A percentile compares a stretch with the other conserved stretches of the same genome.
Conservation (phyloP, 2,329 filamentous ascomycete species). For the Graphium sp. region DNA sequence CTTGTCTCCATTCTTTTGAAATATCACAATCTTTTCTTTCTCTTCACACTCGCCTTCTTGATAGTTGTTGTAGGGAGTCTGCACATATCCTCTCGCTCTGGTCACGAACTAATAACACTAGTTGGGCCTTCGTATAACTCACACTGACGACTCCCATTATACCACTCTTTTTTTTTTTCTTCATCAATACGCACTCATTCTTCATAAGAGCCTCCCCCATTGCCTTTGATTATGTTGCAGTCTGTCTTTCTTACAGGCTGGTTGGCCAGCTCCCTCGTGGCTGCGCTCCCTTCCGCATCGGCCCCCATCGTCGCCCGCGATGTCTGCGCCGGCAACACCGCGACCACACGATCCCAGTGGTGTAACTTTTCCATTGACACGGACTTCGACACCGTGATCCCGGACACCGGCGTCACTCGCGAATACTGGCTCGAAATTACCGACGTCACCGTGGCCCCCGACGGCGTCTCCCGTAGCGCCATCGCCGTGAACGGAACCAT, state of each 20-base stretch:
- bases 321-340: constrained; percentile 12
- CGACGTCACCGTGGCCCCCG: constrained; percentile 21
- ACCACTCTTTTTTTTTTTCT: neutral
- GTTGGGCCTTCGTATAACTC: neutral
- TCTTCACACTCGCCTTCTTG: too few species aligned
- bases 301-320: constrained; percentile 4
- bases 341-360: constrained; percentile 20
- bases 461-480: constrained; percentile 22
- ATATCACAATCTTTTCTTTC: too few species aligned
- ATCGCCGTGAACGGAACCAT: constrained; percentile 38
- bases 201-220: neutral
- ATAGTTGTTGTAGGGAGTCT: too few species aligned
- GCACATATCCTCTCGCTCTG: too few species aligned
- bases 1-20: too few species aligned
- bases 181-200: neutral
- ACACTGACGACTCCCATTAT: neutral
- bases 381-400: constrained; percentile 21
- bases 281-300: neutral
- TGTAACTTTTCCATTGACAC: constrained; percentile 29
- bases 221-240: neutral
- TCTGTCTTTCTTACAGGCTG: neutral
- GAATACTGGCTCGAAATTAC: constrained; percentile 28
- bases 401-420: constrained; percentile 29
- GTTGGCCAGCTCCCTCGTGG: neutral
- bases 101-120: too few species aligned